phyloP scores from a whole-genome alignment of 768 basidiomycete species.

The Termitomyces sp. region DNA sequence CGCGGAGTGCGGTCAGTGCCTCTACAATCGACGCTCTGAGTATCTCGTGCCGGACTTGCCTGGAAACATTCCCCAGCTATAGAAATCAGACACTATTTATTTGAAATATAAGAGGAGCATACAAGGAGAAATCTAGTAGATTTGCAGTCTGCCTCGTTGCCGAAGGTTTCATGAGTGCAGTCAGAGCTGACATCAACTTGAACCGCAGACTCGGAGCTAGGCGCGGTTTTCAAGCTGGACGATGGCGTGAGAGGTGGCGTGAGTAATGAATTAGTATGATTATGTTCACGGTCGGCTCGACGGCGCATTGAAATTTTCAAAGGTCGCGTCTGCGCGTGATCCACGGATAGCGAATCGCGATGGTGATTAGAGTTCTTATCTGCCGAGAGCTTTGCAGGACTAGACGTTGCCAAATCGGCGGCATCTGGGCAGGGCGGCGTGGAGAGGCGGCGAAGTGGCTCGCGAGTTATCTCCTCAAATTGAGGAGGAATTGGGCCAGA shows the following conservation, averaged over 20 bases:
- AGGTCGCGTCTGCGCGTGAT: slow-evolving; percentile 14
- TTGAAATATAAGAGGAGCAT: neutral
- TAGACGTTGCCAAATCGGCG: neutral
- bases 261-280: slow-evolving; percentile 34
- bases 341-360: slow-evolving; percentile 14
- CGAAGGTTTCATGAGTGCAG: slow-evolving; percentile 16
- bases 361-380: slow-evolving; percentile 2
- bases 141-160: slow-evolving; percentile 21
- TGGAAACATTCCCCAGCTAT: slow-evolving; percentile 33
- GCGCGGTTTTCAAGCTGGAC: slow-evolving; percentile 39
- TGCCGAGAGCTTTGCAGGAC: neutral
- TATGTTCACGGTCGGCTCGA: slow-evolving; percentile 28
- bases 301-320: slow-evolving; percentile 26
- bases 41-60: slow-evolving; percentile 17
- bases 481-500: slow-evolving; percentile 35
- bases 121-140: slow-evolving; percentile 33
- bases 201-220: slow-evolving; percentile 25
- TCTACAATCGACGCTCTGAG: slow-evolving; percentile 23
- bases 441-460: slow-evolving; percentile 24
- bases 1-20: slow-evolving; percentile 12
- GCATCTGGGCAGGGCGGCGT: slow-evolving; percentile 22
- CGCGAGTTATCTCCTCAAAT: slow-evolving; percentile 20
- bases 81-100: neutral
- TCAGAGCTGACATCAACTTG: slow-evolving; percentile 14
- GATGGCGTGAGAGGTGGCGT: slow-evolving; percentile 72